Base-by-base conservation (phyloP, 441 rosid species). In the Flueggea neowawraea region DNA sequence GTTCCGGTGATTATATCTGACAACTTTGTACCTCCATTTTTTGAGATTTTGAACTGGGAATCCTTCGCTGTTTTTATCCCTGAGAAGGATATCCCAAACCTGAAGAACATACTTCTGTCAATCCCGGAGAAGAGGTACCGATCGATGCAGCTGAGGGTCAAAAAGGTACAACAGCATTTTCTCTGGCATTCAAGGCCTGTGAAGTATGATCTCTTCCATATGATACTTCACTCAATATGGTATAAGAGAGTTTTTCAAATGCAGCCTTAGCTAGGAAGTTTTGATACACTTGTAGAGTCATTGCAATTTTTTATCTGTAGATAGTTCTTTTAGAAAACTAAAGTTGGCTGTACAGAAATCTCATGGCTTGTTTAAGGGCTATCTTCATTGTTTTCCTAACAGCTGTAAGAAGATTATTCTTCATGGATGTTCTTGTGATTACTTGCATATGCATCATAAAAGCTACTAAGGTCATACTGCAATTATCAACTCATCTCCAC, bases 181-280 rank as follows among this genome's bases (percentile, higher is more conserved):
- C 90, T 92, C 65, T 92, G 98, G 96, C 94, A 90, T 74, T 55
- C 77, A 48, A 84, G 50, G 64, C 96, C 98, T 0, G 84, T 75
- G 58, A 90, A 79, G 73, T 92, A 86, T 52, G 96, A 88, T 50
- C 62, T 90, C 43, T 92, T 92, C 74, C 90, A 92, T 72, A 92
- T 92, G 96, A 88, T 92, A 62, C 90, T 92, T 58, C 96, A 92
- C 64, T 86, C 96, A 5, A 69, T 88, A 61, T 90, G 98, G 98
- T 84, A 71, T 73, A 92, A 82, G 45, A 78, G 98, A 75, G 90
- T 90, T 51, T 85, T 83, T 54, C 91, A 84, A 71, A 72, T 72
- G 16, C 71, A 70, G 51, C 58, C 75, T 73, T 67, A 68, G 31
- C 0, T 13, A 31, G 41, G 36, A 51, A 57, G n/a, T 54, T 71